Base-by-base conservation (phyloP, 1,284 basidiomycete species). In the Psilocybe mexicana region DNA sequence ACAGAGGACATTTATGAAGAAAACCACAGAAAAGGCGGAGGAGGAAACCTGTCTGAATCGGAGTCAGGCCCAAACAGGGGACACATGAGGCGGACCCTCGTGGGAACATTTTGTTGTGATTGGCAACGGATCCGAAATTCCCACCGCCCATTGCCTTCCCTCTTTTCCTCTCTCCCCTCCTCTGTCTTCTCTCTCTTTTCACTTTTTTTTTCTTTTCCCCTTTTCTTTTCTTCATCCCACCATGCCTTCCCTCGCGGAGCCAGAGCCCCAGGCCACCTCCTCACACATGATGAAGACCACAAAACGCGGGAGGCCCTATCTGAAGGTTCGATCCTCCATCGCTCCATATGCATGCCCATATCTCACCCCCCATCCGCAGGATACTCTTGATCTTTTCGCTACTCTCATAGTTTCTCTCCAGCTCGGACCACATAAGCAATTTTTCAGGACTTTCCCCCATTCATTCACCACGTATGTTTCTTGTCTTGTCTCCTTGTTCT, bases 201-300 rank as follows among this genome's bases (percentile, higher is more conserved):
- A 59, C 65, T 61, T 57, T 65, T 70, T 65, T 63, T 54, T 54
- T 61, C 61, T 65, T 56, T 60, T 66, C 61, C 64, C 61, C 62
- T 57, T 65, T 69, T 64, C 69, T 63, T 60, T 66, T 58, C 65
- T 67, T 58, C 62, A 60, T 59, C 61, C 57, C 57, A 67, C 66
- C 65, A 80, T 80, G 78, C 71, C 79, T 52, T 63, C 68, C 45
- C 59, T 67, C 55, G 61, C 70, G 43, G 74, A 76, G 44, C 61
- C 67, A 50, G 80, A 81, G 57, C 67, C 72, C 30, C 80, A 81
- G 64, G 78, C 82, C 52, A 84, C 83, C 60, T 85, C 88, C 53
- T 93, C 92, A 42, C 94, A 96, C 72, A 91, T 96, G 88, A 96
- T 96, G 93, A 96, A 96, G 85, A 95, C 92, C 26, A 96, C 94